Percentiles rank a stretch among this genome's conserved stretches.
These are phyloP conservation scores for Fragaria iinumae DNA, from an alignment of 306 rosid species.

Conservation along the genomic window DNA sequence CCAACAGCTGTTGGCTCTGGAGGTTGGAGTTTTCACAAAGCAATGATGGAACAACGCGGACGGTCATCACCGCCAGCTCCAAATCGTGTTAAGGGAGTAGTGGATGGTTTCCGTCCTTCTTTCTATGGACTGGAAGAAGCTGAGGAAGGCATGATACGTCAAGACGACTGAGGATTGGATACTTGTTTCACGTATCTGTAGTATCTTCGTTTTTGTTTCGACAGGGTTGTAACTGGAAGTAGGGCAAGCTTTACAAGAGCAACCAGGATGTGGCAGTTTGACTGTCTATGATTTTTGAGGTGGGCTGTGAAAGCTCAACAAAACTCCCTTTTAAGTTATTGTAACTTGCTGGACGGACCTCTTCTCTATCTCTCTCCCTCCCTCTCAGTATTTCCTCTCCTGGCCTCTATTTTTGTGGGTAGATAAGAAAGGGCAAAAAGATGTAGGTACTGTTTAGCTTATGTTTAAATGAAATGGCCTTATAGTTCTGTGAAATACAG, in stretches of 20 bases:
- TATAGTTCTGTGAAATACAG: conserved; percentile 28
- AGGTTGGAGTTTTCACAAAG: conserved; percentile 61
- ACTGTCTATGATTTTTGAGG: conserved; percentile 32
- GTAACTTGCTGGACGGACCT: not conserved
- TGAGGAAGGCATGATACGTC: conserved; percentile 72
- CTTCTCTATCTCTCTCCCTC: not conserved
- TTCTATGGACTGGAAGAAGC: conserved; percentile 51
- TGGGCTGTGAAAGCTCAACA: conserved; percentile 29
- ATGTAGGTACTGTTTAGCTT: conserved; percentile 12
- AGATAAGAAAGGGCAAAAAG: conserved; percentile 18
- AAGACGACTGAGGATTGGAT: conserved; percentile 33
- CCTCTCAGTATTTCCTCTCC: not conserved
- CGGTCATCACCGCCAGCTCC: conserved; percentile 27
- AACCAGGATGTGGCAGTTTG: conserved; percentile 29
- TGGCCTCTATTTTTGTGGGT: conserved; percentile 14
- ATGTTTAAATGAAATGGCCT: conserved; percentile 12
- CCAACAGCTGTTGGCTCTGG: conserved; percentile 32
- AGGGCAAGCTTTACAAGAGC: conserved; percentile 30
- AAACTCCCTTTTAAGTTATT: not conserved
- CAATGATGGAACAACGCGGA: conserved; percentile 59
- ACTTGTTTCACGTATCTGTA: not conserved
- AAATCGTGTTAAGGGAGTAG: not conserved
- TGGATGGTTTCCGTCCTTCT: conserved; percentile 31
- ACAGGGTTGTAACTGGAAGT: conserved; percentile 27
- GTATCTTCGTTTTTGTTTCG: conserved; percentile 20